Evolutionary conservation across 495 filamentous ascomycete genomes (phyloP), one percentile per base, ranked within the genome.

Genomic region (Penicillium argentinense): DNA sequence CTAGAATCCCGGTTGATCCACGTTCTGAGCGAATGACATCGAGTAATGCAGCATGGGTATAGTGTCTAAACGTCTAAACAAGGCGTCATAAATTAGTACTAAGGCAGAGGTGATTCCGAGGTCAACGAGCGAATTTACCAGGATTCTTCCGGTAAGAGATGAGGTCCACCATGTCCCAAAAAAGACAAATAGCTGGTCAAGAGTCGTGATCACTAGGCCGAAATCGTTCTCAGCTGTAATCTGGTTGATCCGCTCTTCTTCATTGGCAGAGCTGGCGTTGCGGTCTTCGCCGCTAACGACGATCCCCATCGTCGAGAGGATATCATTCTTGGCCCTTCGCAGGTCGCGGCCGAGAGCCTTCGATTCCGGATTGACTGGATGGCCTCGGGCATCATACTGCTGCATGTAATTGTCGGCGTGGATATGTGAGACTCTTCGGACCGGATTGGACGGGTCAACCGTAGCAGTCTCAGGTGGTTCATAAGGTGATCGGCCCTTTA

Each of bases 401-500:
- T 89, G 86, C 22, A 66, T 72, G 51, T 75, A 78, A 27, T 56
- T 58, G 47, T 81, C 75, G 19, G 62, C 63, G 49, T 75, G 57
- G 59, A 62, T 62, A 62, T 29, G 56, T 44, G 42, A 82, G 16
- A 61, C 52, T 49, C 56, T 60, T 32, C 48, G 59, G 11, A 57
- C 55, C 23, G 62, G 33, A 40, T 16, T 55, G 34, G 38, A 47
- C 22, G 42, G 54, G 9, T 60, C 54, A 19, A 50, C 46, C 18
- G 48, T 23, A 18, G 52, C 39, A 29, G 42, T 47, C 19, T 69
- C 73, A 11, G 83, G 80, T 39, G 80, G 72, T 54, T 89, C 84
- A 46, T 87, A 89, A 38, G 84, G 84, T 7, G 84, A 88, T 11
- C 86, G 79, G 45, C 86, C 86, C 85, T 86, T 56, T n/a, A 21